Conservation (phyloP, 2,329 filamentous ascomycete genomes). For the Arthrobotrys entomopaga region DNA sequence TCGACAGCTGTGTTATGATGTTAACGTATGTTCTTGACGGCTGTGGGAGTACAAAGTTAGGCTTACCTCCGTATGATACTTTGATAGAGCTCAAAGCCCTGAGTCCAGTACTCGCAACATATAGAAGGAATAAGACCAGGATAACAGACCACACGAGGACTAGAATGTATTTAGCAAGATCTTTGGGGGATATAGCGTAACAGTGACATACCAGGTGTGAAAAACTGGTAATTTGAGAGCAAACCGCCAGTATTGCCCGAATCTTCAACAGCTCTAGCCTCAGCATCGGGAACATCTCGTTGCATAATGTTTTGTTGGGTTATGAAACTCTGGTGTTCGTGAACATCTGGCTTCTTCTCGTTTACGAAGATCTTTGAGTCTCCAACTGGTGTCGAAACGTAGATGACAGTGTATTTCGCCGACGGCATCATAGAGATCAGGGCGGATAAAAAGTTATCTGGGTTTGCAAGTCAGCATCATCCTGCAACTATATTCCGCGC, state of each 20-base stretch:
- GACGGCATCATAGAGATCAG: conserved; percentile 57
- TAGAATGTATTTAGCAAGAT: not conserved
- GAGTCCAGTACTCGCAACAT: conserved; percentile 26
- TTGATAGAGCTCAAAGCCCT: conserved; percentile 39
- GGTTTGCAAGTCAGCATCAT: not conserved
- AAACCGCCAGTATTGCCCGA: conserved; percentile 62
- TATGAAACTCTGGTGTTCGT: conserved; percentile 42
- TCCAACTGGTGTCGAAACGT: conserved; percentile 57
- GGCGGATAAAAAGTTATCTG: conserved; percentile 58
- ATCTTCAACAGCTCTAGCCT: conserved; percentile 8
- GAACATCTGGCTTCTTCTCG: conserved; percentile 30
- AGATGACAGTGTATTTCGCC: conserved; percentile 57
- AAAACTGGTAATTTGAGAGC: conserved; percentile 94
- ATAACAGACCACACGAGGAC: conserved; percentile 21
- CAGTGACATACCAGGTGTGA: conserved; percentile 78
- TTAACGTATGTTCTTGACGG: not conserved
- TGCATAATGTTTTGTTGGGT: conserved; percentile 33
- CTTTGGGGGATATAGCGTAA: no score
- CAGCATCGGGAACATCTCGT: conserved; percentile 14
- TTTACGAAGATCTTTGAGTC: conserved; percentile 33
- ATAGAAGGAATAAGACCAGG: conserved; percentile 18
- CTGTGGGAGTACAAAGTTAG: no score
- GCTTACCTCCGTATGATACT: conserved; percentile 51
- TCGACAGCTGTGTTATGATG: conserved; percentile 62
- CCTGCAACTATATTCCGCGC: not conserved